These are phyloP conservation scores for Carallia pectinifolia DNA, from an alignment of 345 rosid genomes.

Conservation along the genomic window DNA sequence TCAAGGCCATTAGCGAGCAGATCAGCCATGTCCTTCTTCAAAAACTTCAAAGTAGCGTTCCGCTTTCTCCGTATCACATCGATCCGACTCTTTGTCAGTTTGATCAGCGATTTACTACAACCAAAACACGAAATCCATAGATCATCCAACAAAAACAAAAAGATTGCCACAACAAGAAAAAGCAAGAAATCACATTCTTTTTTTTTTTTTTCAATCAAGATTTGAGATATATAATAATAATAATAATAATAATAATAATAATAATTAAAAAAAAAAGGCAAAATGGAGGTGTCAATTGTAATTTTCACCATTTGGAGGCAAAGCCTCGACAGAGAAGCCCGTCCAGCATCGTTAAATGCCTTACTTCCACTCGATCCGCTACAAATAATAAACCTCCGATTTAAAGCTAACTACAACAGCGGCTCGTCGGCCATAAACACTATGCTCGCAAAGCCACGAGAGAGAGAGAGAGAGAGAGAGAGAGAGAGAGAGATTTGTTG, in stretches of 20 bases:
- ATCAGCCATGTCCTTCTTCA: slow-evolving; percentile 90
- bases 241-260: too few relatives aligned
- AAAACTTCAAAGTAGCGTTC: slow-evolving; percentile 75
- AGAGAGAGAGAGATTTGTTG: too few relatives aligned
- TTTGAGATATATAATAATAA: not conserved
- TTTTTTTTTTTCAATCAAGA: too few relatives aligned
- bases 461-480: not conserved
- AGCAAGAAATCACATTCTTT: not conserved
- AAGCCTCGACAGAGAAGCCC: slow-evolving; percentile 84
- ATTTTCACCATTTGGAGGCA: slow-evolving; percentile 60
- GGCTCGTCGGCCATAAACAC: too few relatives aligned
- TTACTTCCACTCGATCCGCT: slow-evolving; percentile 9
- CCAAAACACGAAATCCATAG: slow-evolving; percentile 11
- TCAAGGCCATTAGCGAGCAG: slow-evolving; percentile 84
- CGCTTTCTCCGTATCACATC: slow-evolving; percentile 81
- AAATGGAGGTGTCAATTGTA: too few relatives aligned
- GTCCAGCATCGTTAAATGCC: slow-evolving; percentile 62
- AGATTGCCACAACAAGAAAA: not conserved
- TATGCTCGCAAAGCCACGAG: too few relatives aligned
- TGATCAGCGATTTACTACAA: slow-evolving; percentile 78
- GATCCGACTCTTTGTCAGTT: slow-evolving; percentile 73
- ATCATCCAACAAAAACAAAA: not conserved
- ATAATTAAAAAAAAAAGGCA: not conserved
- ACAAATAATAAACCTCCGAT: too few relatives aligned
- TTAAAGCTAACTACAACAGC: too few relatives aligned